Evolutionary conservation across 2,329 filamentous ascomycete species (phyloP), one percentile per base, ranked within the genome.

Genomic region (Arthrinium puccinioides): DNA sequence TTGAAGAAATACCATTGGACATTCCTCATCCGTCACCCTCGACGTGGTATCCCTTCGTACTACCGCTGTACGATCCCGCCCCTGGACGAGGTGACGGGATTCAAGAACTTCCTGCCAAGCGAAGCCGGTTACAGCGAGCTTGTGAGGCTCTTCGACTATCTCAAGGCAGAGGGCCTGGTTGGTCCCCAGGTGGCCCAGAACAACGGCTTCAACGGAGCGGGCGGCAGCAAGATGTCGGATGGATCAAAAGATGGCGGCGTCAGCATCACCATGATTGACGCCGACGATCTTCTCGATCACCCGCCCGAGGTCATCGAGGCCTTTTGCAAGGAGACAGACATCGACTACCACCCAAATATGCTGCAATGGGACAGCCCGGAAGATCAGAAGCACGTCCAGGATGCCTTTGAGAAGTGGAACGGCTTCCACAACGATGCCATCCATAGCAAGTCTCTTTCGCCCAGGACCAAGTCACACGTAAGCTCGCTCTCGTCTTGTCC

Each of bases 361-460:
- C 70, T 98, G 44, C 70, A 74, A 41, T 97, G 92, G 92, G 76
- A 84, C 44, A 79, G 82, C 20, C 79, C 82, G 36, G 82, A 84
- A 46, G 81, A 83, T 50, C 79, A 87, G 49, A 50, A 64, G 36
- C 67, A 75, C 44, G 90, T 89, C 4, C 70, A 74, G 47, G 72
- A 78, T 45, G 81, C 80, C 14, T 97, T 97, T 64, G 87, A 89
- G 64, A 97, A 98, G 68, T 97, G 92, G 92, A 84, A 81, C 49
- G 92, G 92, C 9, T 97, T 94, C 66, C 92, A 97, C 60, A 85
- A 97, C 49, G 92, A 97, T 67, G 92, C 88, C 11, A 86, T 97
- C 50, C 71, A 84, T 48, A 94, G 86, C 55, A 82, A 73, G 25
- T 80, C 79, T 44, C 66, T 98, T 52, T 82, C 82, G 56, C 77